These are phyloP conservation scores for Phyllosticta citriasiana DNA, from an alignment of 2,329 filamentous ascomycete genomes.

Conservation along the genomic window DNA sequence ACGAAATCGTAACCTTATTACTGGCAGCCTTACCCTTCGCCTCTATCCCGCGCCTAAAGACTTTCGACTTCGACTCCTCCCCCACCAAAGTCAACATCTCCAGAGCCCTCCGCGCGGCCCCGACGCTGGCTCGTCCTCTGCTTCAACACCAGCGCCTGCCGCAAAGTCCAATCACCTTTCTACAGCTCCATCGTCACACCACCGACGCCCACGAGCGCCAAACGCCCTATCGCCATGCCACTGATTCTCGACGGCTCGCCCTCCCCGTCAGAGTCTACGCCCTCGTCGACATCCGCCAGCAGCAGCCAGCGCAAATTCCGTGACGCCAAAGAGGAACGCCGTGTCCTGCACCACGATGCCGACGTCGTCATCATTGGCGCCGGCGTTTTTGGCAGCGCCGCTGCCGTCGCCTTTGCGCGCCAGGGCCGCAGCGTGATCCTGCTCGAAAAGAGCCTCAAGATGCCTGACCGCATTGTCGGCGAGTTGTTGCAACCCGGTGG, in stretches of 20 bases:
- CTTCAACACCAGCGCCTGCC: not conserved
- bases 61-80: not conserved
- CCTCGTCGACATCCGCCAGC: not conserved
- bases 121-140: not conserved
- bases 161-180: not conserved
- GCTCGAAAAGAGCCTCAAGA: slow-evolving; percentile 78
- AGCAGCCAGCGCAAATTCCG: not conserved
- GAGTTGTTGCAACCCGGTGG: slow-evolving; percentile 92
- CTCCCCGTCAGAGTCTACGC: not conserved
- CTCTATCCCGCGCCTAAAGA: not conserved
- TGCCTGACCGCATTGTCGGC: slow-evolving; percentile 92
- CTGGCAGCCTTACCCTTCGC: not conserved
- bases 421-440: slow-evolving; percentile 87
- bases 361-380: slow-evolving; percentile 91
- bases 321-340: slow-evolving; percentile 20
- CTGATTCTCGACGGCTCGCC: slow-evolving; percentile 6
- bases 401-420: slow-evolving; percentile 73
- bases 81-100: not conserved
- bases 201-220: not conserved
- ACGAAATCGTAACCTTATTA: slow-evolving; percentile 3
- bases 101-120: not conserved
- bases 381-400: slow-evolving; percentile 78
- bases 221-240: slow-evolving; percentile 1
- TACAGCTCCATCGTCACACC: not conserved
- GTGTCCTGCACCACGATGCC: slow-evolving; percentile 48